Percentiles rank a stretch among this genome's conserved stretches.
Conservation (phyloP, 345 rosid genomes). For the Angophora floribunda region DNA sequence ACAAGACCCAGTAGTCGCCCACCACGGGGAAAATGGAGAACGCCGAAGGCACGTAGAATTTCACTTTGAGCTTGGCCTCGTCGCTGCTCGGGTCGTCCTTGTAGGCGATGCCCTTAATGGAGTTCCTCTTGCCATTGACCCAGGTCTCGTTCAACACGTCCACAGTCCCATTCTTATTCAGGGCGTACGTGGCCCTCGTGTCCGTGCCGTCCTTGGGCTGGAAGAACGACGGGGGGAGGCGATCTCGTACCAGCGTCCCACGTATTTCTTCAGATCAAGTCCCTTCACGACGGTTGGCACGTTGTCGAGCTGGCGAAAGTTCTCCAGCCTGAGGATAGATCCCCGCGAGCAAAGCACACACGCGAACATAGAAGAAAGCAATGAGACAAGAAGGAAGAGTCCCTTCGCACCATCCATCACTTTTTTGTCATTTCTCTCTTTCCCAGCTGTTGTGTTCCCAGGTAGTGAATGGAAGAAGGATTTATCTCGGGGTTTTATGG, state of each 20-base stretch:
- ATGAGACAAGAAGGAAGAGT: not conserved
- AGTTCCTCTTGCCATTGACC: conserved; percentile 52
- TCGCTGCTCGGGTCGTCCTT: conserved; percentile 62
- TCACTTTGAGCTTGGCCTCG: conserved; percentile 84
- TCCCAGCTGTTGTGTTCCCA: not conserved
- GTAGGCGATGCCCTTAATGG: conserved; percentile 55
- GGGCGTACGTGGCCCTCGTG: conserved; percentile 71
- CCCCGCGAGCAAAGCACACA: too few relatives aligned
- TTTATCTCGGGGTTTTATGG: too few relatives aligned
- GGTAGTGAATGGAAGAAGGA: too few relatives aligned
- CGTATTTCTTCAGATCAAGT: conserved; percentile 44
- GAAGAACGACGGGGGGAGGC: conserved; percentile 60
- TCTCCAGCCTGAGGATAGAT: too few relatives aligned
- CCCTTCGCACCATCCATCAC: conserved; percentile 65
- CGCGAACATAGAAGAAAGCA: too few relatives aligned
- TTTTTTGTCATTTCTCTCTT: conserved; percentile 21
- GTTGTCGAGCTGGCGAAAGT: too few relatives aligned
- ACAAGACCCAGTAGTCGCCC: conserved; percentile 77
- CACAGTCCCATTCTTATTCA: conserved; percentile 62
- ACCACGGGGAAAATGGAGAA: conserved; percentile 19
- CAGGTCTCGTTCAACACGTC: conserved; percentile 74
- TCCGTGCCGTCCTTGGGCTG: conserved; percentile 59
- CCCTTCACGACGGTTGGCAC: too few relatives aligned
- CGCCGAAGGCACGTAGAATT: conserved; percentile 64
- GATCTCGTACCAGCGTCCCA: conserved; percentile 92